Percentiles rank a stretch among this genome's conserved stretches.
Evolutionary conservation across 495 filamentous ascomycete species (phyloP).

Genomic region (Neurospora sp.): DNA sequence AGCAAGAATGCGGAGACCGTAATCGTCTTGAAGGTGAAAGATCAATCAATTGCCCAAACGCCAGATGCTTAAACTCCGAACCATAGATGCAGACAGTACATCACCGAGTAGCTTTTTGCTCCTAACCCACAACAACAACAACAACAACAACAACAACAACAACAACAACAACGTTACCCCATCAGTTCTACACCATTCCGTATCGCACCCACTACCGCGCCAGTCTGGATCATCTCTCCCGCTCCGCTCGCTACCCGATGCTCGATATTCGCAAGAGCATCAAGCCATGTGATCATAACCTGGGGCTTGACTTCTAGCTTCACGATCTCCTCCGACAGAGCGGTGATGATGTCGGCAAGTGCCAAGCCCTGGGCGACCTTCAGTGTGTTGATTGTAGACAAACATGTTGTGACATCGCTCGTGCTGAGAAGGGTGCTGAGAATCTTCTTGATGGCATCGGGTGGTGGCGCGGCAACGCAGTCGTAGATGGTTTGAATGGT

Average conservation of each 20-base stretch:
- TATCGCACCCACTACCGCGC: constrained; percentile 81
- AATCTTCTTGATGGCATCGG: constrained; percentile 77
- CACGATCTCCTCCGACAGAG: constrained; percentile 68
- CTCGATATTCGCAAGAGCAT: constrained; percentile 86
- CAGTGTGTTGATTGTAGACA: constrained; percentile 75
- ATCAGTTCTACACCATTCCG: constrained; percentile 74
- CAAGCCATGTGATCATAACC: constrained; percentile 83
- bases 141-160: background rate
- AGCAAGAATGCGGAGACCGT: background rate
- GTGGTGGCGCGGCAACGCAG: constrained; percentile 93
- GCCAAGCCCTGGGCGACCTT: constrained; percentile 84
- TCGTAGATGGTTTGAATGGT: constrained; percentile 90
- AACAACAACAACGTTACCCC: constrained; percentile 16
- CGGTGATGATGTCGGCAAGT: constrained; percentile 84
- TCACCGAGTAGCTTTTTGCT: background rate
- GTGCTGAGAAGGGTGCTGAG: constrained; percentile 70
- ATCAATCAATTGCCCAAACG: background rate
- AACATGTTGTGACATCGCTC: constrained; percentile 74
- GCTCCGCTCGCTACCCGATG: constrained; percentile 83
- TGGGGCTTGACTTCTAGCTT: constrained; percentile 78
- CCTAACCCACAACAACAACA: background rate
- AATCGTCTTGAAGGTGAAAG: background rate
- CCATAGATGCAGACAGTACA: background rate
- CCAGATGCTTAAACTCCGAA: background rate
- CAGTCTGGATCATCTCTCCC: constrained; percentile 83